A percentile compares a stretch with the other conserved stretches of the same genome.
Evolutionary conservation across 768 basidiomycete species (phyloP).

Genomic region (Russula virescens): DNA sequence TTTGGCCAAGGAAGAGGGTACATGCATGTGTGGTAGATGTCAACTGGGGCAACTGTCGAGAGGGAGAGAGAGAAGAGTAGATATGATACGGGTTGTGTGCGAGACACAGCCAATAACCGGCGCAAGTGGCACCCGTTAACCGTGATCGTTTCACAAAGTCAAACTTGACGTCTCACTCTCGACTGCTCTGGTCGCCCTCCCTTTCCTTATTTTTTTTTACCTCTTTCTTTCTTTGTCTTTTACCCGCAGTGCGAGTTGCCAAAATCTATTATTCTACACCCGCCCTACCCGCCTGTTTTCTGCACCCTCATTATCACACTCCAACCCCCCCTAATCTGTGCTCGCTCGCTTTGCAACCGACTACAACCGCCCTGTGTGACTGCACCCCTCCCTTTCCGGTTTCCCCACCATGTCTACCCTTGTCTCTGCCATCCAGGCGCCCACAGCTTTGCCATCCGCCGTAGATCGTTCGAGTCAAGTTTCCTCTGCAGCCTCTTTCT

Average conservation of each 20-base stretch:
- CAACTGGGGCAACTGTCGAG: too few species aligned
- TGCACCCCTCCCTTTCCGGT: neutral
- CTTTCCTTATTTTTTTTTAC: neutral
- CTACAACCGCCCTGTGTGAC: neutral
- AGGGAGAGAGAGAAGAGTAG: too few species aligned
- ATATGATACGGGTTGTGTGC: too few species aligned
- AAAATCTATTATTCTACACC: neutral
- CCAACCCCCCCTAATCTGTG: neutral
- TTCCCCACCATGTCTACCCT: conserved; percentile 6
- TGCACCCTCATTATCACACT: neutral
- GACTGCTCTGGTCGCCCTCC: neutral
- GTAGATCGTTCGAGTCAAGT: conserved; percentile 14
- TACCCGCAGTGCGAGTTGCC: neutral
- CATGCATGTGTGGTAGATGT: too few species aligned
- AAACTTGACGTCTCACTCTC: conserved; percentile 1
- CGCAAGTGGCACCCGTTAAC: too few species aligned
- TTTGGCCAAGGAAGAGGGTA: too few species aligned
- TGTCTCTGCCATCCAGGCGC: neutral
- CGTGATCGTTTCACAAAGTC: too few species aligned
- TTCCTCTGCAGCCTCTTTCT: conserved; percentile 18
- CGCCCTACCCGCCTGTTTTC: neutral
- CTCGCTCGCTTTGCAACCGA: neutral
- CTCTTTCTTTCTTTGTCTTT: neutral
- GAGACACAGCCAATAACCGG: too few species aligned
- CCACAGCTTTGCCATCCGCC: conserved; percentile 3